Evolutionary conservation across 2,329 filamentous ascomycete species (phyloP), one percentile per base, ranked within the genome.

Genomic region (Penicillium sumatraense): DNA sequence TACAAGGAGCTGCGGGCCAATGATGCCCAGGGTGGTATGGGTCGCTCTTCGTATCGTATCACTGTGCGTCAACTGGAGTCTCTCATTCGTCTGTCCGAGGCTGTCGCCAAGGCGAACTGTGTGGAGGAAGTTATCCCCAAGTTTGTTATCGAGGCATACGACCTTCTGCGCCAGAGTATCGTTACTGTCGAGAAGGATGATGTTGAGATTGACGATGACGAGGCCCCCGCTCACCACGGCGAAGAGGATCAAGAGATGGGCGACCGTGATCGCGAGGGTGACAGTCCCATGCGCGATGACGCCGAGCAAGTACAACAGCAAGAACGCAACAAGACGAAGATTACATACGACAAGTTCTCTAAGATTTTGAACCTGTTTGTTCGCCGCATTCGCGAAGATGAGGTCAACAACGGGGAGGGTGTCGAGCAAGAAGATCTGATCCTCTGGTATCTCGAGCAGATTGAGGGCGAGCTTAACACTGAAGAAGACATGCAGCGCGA

Each of bases 161-260:
- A 95, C 65, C 83, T 99, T 9, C 84, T 99, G 11, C 83, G 92
- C 38, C 93, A 97, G 76, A 95, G 90, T 74, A 99, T 99, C 72
- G 97, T 99, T 67, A 95, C 90, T 1, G 95, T 99, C 23, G 95
- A 99, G 76, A 95, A 98, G 69, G 95, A 99, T 66, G 95, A 99
- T 67, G 87, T 99, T 14, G 93, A 98, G 69, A 88, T 99, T 58
- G 91, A 96, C 50, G 92, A 93, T 5, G 89, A 90, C 18, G 36
- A 40, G 14, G 85, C 86, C 18, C 80, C 74, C 68, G n/a, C 73
- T 55, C 56, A 79, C 78, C 54, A 77, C 69, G 66, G 57, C 20
- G 76, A 76, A 14, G 79, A 77, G 3, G 78, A 80, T 13, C 81
- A 82, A 2, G 83, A 82, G 2, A 80, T 81, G 36, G 80, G 74